Conservation (phyloP, 108 stramenopile species). For the Fragilariopsis cylindrus region DNA sequence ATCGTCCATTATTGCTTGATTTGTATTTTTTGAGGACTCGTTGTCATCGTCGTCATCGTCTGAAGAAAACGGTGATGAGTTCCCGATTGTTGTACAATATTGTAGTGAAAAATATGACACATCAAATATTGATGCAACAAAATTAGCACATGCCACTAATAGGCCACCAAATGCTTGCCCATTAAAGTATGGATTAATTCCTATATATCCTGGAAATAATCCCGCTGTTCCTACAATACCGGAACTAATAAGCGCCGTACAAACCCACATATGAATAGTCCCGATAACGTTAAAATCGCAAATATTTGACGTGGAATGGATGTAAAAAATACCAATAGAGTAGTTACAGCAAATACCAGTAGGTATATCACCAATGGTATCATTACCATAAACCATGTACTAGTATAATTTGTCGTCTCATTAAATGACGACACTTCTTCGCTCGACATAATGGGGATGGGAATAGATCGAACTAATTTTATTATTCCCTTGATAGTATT, state of each 20-base stretch:
- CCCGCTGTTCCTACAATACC: constrained; percentile 52
- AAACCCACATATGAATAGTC: constrained; percentile 43
- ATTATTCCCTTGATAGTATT: background rate
- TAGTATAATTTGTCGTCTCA: background rate
- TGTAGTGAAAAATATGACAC: background rate
- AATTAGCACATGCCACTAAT: constrained; percentile 37
- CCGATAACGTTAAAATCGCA: constrained; percentile 17
- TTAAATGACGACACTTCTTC: background rate
- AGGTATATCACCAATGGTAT: constrained; percentile 49
- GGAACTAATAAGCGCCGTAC: constrained; percentile 37
- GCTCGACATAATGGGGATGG: too few species aligned
- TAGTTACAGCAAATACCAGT: constrained; percentile 42
- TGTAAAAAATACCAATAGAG: constrained; percentile 34
- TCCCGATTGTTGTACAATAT: constrained; percentile 1
- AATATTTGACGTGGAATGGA: constrained; percentile 20
- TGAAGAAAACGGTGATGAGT: too few species aligned
- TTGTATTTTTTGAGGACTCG: background rate
- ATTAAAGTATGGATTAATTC: constrained; percentile 44
- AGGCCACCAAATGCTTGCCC: constrained; percentile 57
- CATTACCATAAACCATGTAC: constrained; percentile 40
- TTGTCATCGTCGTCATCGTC: background rate
- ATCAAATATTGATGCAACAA: constrained; percentile 15
- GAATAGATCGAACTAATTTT: constrained; percentile 3
- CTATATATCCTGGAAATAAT: constrained; percentile 24
- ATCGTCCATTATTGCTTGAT: background rate